These are phyloP conservation scores for Uronychia setigera DNA, from an alignment of 73 alveolate species.

Conservation along the genomic window DNA sequence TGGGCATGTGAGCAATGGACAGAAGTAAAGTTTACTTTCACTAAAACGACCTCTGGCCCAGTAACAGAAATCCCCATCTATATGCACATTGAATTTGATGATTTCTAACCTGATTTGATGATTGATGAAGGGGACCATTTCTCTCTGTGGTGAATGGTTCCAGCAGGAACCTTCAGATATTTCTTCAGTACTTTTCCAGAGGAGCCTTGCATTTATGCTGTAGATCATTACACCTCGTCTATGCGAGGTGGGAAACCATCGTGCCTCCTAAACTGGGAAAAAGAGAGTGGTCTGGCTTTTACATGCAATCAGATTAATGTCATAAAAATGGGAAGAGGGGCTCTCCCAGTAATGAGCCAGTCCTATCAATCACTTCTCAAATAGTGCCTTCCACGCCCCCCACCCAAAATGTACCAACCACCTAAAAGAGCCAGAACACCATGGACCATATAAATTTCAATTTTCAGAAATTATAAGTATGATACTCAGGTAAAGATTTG, in stretches of 20 bases:
- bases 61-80: background rate
- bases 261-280: background rate
- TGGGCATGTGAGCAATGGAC: slow-evolving; percentile 58
- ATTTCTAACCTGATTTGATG: slow-evolving; percentile 40
- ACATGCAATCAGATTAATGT: background rate
- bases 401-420: slow-evolving; percentile 1
- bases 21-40: slow-evolving; percentile 9
- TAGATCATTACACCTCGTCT: background rate
- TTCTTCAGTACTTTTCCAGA: slow-evolving; percentile 32
- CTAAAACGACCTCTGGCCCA: background rate
- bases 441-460: slow-evolving; percentile 37
- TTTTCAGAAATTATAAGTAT: slow-evolving; percentile 26
- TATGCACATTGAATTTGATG: slow-evolving; percentile 49
- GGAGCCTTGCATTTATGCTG: slow-evolving; percentile 21
- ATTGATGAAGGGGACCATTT: slow-evolving; percentile 13
- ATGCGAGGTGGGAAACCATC: background rate
- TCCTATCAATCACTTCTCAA: background rate
- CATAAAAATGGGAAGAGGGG: background rate
- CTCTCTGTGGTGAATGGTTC: slow-evolving; percentile 18
- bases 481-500: background rate
- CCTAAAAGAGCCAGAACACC: slow-evolving; percentile 36
- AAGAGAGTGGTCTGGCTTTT: background rate
- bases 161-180: slow-evolving; percentile 22
- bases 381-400: background rate
- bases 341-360: background rate